phyloP scores from a whole-genome alignment of 2,329 filamentous ascomycete species.

The Pseudocercospora crystallina region DNA sequence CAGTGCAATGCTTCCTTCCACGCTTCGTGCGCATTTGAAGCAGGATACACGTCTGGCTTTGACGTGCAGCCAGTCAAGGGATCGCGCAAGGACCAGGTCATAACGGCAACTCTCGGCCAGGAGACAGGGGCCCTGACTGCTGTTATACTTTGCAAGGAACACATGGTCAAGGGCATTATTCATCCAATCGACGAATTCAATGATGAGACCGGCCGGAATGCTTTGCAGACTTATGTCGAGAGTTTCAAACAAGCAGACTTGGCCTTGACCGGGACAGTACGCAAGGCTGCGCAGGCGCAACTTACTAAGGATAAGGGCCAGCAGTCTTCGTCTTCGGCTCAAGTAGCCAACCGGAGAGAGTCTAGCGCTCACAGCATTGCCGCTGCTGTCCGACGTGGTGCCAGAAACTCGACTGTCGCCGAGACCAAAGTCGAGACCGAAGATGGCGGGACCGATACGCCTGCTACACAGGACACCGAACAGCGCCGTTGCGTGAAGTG shows the following conservation, averaged over 20 bases:
- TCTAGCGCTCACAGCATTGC: slow-evolving; percentile 36
- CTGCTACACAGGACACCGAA: slow-evolving; percentile 32
- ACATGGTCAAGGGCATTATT: slow-evolving; percentile 67
- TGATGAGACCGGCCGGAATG: slow-evolving; percentile 70
- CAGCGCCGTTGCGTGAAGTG: slow-evolving; percentile 46
- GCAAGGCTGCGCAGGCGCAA: slow-evolving; percentile 80
- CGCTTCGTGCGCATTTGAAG: slow-evolving; percentile 84
- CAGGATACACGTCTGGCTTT: slow-evolving; percentile 81
- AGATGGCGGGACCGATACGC: slow-evolving; percentile 24
- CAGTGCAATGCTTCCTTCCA: slow-evolving; percentile 73
- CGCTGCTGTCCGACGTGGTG: slow-evolving; percentile 34
- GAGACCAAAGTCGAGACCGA: slow-evolving; percentile 30
- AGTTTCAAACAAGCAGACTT: slow-evolving; percentile 95
- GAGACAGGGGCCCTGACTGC: slow-evolving; percentile 84
- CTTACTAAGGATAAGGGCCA: slow-evolving; percentile 54
- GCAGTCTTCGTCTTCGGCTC: slow-evolving; percentile 29
- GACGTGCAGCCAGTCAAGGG: slow-evolving; percentile 88
- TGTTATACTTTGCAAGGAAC: slow-evolving; percentile 87
- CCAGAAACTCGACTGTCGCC: slow-evolving; percentile 32
- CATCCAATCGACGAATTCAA: slow-evolving; percentile 78
- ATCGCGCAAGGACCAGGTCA: slow-evolving; percentile 77
- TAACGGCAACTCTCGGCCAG: slow-evolving; percentile 74
- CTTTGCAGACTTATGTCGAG: slow-evolving; percentile 80
- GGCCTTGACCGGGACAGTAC: slow-evolving; percentile 83
- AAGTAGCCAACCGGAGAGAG: slow-evolving; percentile 40